phyloP scores from a whole-genome alignment of 2,329 filamentous ascomycete species.

The Epichloe elymi region DNA sequence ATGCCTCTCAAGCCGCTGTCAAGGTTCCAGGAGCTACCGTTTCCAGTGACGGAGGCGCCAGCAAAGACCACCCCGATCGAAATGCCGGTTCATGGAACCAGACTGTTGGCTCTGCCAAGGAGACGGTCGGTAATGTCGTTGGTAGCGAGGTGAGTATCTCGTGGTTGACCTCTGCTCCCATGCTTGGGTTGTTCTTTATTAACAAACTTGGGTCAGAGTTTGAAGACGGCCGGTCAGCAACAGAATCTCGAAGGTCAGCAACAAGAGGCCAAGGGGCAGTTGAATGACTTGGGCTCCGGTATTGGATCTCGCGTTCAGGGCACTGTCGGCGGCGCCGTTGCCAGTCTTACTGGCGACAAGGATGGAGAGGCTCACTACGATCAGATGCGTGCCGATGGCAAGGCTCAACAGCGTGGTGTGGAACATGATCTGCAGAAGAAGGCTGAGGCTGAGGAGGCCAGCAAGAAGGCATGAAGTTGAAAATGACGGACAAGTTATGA shows the following conservation, averaged over 20 bases:
- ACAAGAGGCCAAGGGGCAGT: conserved; percentile 71
- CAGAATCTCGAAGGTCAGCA: conserved; percentile 73
- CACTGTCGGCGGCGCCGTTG: conserved; percentile 54
- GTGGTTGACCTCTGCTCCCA: not conserved
- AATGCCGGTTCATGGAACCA: conserved; percentile 70
- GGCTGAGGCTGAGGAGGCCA: conserved; percentile 30
- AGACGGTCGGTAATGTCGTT: conserved; percentile 60
- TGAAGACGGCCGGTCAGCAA: conserved; percentile 61
- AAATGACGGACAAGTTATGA: not conserved
- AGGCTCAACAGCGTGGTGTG: conserved; percentile 70
- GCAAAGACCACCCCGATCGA: conserved; percentile 61
- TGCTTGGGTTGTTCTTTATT: not conserved
- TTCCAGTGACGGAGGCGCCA: conserved; percentile 54
- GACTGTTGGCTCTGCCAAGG: conserved; percentile 76
- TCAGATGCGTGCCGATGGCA: conserved; percentile 64
- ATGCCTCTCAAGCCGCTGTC: conserved; percentile 60
- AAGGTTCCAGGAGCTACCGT: conserved; percentile 63
- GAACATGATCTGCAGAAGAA: conserved; percentile 72
- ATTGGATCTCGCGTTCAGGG: conserved; percentile 55
- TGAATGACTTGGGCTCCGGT: conserved; percentile 58
- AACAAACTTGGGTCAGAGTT: conserved; percentile 25
- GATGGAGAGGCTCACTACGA: conserved; percentile 51
- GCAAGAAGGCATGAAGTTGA: conserved; percentile 4
- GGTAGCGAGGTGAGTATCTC: conserved; percentile 49
- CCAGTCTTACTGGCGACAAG: conserved; percentile 60